phyloP scores from a whole-genome alignment of 2,329 filamentous ascomycete species.

The Didymella lethalis region DNA sequence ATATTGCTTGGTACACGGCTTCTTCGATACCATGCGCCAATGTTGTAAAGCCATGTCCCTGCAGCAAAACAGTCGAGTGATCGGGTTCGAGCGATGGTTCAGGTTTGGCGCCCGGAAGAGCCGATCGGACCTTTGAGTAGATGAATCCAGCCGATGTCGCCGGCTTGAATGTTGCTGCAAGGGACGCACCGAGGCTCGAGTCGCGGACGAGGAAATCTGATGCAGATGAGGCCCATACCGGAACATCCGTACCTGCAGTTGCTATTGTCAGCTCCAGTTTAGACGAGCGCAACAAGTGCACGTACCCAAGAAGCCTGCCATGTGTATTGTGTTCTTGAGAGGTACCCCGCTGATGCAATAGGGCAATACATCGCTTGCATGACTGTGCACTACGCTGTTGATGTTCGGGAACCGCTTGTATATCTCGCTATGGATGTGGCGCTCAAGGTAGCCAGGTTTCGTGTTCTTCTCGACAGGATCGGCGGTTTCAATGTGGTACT shows the following conservation, averaged over 20 bases:
- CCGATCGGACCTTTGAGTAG: slow-evolving; percentile 49
- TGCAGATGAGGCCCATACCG: slow-evolving; percentile 47
- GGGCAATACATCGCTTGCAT: slow-evolving; percentile 53
- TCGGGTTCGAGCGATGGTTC: slow-evolving; percentile 46
- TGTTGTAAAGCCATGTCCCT: slow-evolving; percentile 57
- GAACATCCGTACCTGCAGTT: slow-evolving; percentile 42
- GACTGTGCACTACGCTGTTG: slow-evolving; percentile 56
- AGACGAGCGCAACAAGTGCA: background rate
- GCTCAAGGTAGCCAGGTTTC: slow-evolving; percentile 51
- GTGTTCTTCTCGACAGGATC: slow-evolving; percentile 46
- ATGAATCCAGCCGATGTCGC: slow-evolving; percentile 50
- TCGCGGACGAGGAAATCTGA: slow-evolving; percentile 49
- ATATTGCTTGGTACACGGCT: slow-evolving; percentile 56
- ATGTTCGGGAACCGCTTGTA: slow-evolving; percentile 56
- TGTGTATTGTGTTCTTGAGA: slow-evolving; percentile 50
- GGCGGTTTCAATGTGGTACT: slow-evolving; percentile 56
- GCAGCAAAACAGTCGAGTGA: slow-evolving; percentile 52
- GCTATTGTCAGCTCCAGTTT: background rate
- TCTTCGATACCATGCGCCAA: slow-evolving; percentile 54
- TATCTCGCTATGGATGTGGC: slow-evolving; percentile 57
- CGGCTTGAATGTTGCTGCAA: slow-evolving; percentile 49
- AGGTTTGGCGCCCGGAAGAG: slow-evolving; percentile 44
- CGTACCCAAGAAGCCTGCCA: slow-evolving; percentile 55
- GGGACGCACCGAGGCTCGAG: slow-evolving; percentile 43
- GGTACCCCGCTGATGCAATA: slow-evolving; percentile 54